Conservation (phyloP, 805 yeast species). For the Kuraishia ogatae region DNA sequence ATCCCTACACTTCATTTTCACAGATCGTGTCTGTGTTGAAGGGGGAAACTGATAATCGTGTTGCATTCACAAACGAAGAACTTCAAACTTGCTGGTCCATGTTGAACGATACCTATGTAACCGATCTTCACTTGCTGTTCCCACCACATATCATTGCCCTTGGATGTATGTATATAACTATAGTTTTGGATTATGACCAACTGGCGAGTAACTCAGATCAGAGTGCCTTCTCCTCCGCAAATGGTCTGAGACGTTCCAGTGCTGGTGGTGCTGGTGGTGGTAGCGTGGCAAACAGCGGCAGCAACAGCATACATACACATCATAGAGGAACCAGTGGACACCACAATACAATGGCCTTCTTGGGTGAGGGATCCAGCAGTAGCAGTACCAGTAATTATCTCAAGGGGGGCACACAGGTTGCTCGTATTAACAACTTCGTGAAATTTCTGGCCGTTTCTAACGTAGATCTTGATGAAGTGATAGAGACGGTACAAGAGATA, state of each 20-base stretch:
- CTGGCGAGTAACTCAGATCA: slow-evolving; percentile 11
- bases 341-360: not conserved
- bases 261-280: not conserved
- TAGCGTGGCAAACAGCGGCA: no score
- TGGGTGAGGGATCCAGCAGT: not conserved
- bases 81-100: slow-evolving; percentile 84
- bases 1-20: slow-evolving; percentile 59
- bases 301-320: not conserved
- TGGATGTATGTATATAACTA: slow-evolving; percentile 71
- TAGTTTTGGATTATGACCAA: slow-evolving; percentile 41
- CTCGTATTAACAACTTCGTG: slow-evolving; percentile 45
- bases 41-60: slow-evolving; percentile 16
- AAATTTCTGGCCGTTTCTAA: slow-evolving; percentile 68
- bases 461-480: slow-evolving; percentile 67
- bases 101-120: slow-evolving; percentile 81
- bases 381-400: not conserved
- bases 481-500: slow-evolving; percentile 79
- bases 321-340: not conserved
- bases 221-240: slow-evolving; percentile 6
- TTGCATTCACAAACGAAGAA: slow-evolving; percentile 49
- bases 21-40: slow-evolving; percentile 39
- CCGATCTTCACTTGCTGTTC: slow-evolving; percentile 72
- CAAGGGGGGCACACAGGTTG: not conserved
- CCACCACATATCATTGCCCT: slow-evolving; percentile 89
- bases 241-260: not conserved